Conservation (phyloP, 352 stramenopile genomes). For the Pythium scleroteichum region DNA sequence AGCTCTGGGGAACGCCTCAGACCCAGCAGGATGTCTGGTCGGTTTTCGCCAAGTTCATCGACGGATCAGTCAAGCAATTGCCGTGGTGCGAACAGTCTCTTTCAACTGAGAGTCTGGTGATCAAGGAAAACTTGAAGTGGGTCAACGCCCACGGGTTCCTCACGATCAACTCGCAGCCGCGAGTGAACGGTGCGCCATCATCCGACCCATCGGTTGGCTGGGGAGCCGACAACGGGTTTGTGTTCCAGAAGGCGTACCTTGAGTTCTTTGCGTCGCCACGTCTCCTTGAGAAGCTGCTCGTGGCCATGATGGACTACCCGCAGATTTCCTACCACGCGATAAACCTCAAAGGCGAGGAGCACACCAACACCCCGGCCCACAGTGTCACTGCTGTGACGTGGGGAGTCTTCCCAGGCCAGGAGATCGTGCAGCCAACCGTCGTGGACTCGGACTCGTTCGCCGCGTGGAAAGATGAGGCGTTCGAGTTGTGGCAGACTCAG, state of each 20-base stretch:
- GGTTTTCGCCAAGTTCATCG: slow-evolving; percentile 92
- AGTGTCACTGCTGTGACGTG: slow-evolving; percentile 96
- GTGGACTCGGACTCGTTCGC: slow-evolving; percentile 96
- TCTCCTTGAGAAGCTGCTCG: slow-evolving; percentile 67
- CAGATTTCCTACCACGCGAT: slow-evolving; percentile 80
- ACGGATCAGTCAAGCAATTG: slow-evolving; percentile 85
- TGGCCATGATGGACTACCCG: slow-evolving; percentile 59
- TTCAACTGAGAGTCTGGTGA: slow-evolving; percentile 90
- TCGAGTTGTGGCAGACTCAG: slow-evolving; percentile 96
- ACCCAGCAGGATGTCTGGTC: slow-evolving; percentile 91
- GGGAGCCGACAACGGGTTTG: slow-evolving; percentile 92
- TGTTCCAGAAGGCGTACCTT: slow-evolving; percentile 99
- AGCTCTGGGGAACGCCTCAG: slow-evolving; percentile 85
- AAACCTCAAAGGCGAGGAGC: slow-evolving; percentile 64
- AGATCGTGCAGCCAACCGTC: slow-evolving; percentile 96
- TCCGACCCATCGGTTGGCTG: slow-evolving; percentile 93
- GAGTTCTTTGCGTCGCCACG: slow-evolving; percentile 96
- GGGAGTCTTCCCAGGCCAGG: slow-evolving; percentile 95
- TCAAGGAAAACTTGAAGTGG: slow-evolving; percentile 81
- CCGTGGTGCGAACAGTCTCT: slow-evolving; percentile 97
- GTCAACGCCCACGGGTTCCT: slow-evolving; percentile 92
- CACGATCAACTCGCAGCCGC: slow-evolving; percentile 95
- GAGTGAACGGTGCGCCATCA: slow-evolving; percentile 90
- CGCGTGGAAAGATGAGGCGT: slow-evolving; percentile 96
- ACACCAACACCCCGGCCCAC: slow-evolving; percentile 71